Conservation (phyloP, 441 rosid species). For the Capsella rubella region DNA sequence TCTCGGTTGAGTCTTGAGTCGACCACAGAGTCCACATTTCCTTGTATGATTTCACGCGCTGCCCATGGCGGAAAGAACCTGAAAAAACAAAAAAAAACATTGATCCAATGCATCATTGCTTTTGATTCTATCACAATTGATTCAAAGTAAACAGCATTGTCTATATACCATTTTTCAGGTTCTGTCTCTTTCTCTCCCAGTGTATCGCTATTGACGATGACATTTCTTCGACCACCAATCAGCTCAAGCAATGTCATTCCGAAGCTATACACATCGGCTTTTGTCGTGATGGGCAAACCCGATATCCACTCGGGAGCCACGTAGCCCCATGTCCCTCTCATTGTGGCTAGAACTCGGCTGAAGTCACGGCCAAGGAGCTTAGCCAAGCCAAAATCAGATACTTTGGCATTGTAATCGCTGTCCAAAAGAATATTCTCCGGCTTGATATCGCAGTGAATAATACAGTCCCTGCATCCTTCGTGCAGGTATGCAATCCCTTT, state of each 20-base stretch:
- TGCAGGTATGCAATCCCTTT: conserved; percentile 84
- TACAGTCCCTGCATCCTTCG: conserved; percentile 90
- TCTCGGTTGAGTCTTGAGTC: conserved; percentile 62
- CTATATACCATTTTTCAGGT: conserved; percentile 40
- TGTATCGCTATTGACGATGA: conserved; percentile 58
- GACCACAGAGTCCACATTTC: conserved; percentile 64
- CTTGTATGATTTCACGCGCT: conserved; percentile 69
- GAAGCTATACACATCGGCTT: conserved; percentile 89
- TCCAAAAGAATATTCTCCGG: conserved; percentile 91
- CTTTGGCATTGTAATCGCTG: conserved; percentile 64
- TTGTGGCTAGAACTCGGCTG: conserved; percentile 80
- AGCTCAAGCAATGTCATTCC: conserved; percentile 91
- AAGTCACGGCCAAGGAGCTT: conserved; percentile 89
- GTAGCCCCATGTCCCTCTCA: conserved; percentile 94
- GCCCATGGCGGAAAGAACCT: conserved; percentile 97
- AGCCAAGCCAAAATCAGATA: conserved; percentile 87
- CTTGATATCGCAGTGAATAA: conserved; percentile 92
- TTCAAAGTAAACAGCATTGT: neutral
- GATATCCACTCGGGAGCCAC: conserved; percentile 97
- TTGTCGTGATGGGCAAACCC: conserved; percentile 79
- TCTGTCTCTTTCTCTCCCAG: conserved; percentile 48
- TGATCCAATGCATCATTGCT: neutral
- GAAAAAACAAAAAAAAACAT: neutral
- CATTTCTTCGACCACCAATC: conserved; percentile 84
- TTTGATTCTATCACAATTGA: neutral